Evolutionary conservation across 176 grass and related monocot species (phyloP), one percentile per base, ranked within the genome.

Genomic region (Lolium perenne): DNA sequence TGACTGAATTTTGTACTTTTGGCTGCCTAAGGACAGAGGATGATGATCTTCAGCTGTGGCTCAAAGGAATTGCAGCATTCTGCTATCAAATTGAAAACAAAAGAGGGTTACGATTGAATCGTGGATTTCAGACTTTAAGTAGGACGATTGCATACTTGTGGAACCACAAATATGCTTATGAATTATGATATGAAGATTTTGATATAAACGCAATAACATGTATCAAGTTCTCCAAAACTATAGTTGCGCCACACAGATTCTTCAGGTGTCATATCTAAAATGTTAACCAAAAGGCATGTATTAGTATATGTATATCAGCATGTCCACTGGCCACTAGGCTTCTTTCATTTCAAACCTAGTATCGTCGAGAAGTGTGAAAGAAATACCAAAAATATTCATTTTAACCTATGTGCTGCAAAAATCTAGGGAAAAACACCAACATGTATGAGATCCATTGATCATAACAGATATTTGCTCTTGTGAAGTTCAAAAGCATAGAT

Each of bases 71-170:
- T 82, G 55, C 5, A 60, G 50, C 71, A 59, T 40, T 49, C 70
- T 75, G 90, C 14, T 88, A 25, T 51, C 55, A 69, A 58, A 49
- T 18, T 40, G 38, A 54, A 63, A 74, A 46, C 38, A 75, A 78
- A 18, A 29, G 0, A 76, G 49, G 65, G 60, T 85, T 11, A 70
- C 81, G 29, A 55, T 32, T 25, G 81, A 29, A 55, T 32, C 23
- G 8, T 63, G 20, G 13, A 60, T 84, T 74, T 87, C 25, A 66
- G 60, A 85, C 8, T 72, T 80, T 60, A 81, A 53, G 61, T 49
- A 51, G 26, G 43, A 45, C 8, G 14, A 62, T 4, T 11, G 68
- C 11, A 69, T 8, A 40, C 22, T 46, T 14, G 9, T 38, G 15
- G 22, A 58, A 46, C 10, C 41, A 20, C 25, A 25, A 75, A 74